Conservation (phyloP, 2,329 filamentous ascomycete genomes). For the Coleophoma crateriformis region DNA sequence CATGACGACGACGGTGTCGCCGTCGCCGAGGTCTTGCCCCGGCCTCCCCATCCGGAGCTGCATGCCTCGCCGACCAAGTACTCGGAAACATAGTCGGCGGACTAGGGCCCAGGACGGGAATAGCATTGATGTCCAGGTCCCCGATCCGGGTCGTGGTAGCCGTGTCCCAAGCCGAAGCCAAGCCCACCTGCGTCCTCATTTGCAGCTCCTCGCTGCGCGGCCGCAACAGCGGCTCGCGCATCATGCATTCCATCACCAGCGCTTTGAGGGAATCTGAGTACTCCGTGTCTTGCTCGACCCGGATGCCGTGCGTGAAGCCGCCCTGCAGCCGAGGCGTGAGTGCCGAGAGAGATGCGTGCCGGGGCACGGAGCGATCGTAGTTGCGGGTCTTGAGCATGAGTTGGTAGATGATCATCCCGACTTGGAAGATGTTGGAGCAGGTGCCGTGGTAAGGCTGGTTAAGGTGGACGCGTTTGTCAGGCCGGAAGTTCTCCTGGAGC, state of each 20-base stretch:
- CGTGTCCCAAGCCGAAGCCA: not conserved
- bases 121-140: no score
- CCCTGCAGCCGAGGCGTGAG: not conserved
- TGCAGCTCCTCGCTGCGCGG: not conserved
- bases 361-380: not conserved
- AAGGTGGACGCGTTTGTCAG: not conserved
- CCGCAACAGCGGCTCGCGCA: not conserved
- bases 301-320: not conserved
- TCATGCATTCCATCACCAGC: not conserved
- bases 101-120: no score
- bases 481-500: no score
- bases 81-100: no score
- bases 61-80: no score
- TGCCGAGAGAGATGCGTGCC: not conserved
- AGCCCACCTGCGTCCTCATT: not conserved
- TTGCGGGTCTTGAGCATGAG: not conserved
- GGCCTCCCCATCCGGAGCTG: no score
- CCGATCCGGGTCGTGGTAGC: no score
- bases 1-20: no score
- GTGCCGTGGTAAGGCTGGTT: not conserved
- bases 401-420: not conserved
- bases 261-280: not conserved
- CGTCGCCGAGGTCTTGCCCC: no score
- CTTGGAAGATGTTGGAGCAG: not conserved
- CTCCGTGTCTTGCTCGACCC: not conserved